Evolutionary conservation across 2,329 filamentous ascomycete species (phyloP).

Genomic region (Aspergillus aculeatinus): DNA sequence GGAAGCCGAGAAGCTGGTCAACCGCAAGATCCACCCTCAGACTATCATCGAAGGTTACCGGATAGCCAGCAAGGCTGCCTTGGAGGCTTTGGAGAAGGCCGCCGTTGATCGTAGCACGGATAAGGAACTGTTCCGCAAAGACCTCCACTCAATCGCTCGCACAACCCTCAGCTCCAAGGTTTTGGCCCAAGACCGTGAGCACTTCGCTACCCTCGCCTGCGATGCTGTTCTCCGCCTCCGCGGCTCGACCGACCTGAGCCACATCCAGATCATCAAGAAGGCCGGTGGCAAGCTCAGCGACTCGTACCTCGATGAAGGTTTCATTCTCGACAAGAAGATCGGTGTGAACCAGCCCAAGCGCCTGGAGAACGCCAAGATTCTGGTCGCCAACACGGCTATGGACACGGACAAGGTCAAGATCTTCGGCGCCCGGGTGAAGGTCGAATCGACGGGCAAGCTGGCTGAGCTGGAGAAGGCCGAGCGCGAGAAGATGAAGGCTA

Average conservation of each 20-base stretch:
- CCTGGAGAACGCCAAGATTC: slow-evolving; percentile 95
- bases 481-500: slow-evolving; percentile 98
- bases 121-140: slow-evolving; percentile 79
- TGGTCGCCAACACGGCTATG: slow-evolving; percentile 98
- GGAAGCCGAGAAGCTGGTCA: slow-evolving; percentile 94
- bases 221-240: slow-evolving; percentile 89
- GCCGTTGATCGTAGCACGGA: slow-evolving; percentile 89
- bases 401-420: slow-evolving; percentile 99
- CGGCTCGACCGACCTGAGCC: slow-evolving; percentile 87
- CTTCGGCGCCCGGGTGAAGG: slow-evolving; percentile 95
- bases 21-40: slow-evolving; percentile 98
- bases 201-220: slow-evolving; percentile 85
- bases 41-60: slow-evolving; percentile 99
- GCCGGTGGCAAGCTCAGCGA: slow-evolving; percentile 95
- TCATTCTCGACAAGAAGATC: slow-evolving; percentile 98
- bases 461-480: slow-evolving; percentile 98
- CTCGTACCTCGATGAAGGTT: slow-evolving; percentile 95
- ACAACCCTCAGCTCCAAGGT: slow-evolving; percentile 98
- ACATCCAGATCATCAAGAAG: slow-evolving; percentile 99
- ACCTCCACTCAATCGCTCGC: slow-evolving; percentile 84
- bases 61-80: slow-evolving; percentile 88
- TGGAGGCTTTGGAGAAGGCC: slow-evolving; percentile 76
- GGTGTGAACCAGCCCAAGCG: slow-evolving; percentile 98
- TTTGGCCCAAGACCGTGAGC: slow-evolving; percentile 84
- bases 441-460: slow-evolving; percentile 91